Percentiles rank a stretch among this genome's conserved stretches.
Evolutionary conservation across 2,329 filamentous ascomycete genomes (phyloP).

Genomic region (Penicillium sp.): DNA sequence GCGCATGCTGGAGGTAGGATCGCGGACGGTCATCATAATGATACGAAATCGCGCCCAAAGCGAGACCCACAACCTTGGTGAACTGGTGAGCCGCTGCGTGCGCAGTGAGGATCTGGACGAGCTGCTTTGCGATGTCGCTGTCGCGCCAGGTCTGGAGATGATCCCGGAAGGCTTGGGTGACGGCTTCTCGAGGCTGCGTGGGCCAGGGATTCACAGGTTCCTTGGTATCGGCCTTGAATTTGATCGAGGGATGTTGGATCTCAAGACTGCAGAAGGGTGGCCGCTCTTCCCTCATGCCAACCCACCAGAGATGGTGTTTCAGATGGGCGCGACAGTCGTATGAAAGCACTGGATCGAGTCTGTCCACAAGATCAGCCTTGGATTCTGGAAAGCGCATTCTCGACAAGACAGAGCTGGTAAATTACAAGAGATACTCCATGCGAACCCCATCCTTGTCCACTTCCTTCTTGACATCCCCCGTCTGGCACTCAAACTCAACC

Average conservation of each 20-base stretch:
- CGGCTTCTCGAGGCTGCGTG: constrained; percentile 5
- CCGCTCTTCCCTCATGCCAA: background rate
- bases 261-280: constrained; percentile 2
- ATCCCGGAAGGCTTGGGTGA: constrained; percentile 12
- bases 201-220: constrained; percentile 9
- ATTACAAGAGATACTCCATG: constrained; percentile 3
- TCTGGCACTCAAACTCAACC: constrained; percentile 10
- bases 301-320: constrained; percentile 9
- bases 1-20: constrained; percentile 14
- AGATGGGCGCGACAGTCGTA: constrained; percentile 13
- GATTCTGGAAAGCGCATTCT: background rate
- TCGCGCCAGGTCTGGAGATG: constrained; percentile 22
- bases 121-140: constrained; percentile 19
- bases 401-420: background rate
- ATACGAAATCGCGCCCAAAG: constrained; percentile 22
- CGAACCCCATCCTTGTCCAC: background rate
- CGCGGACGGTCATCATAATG: constrained; percentile 10
- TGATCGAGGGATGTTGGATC: background rate
- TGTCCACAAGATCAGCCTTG: background rate
- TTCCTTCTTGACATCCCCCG: background rate
- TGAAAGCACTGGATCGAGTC: constrained; percentile 5
- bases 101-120: constrained; percentile 17
- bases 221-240: constrained; percentile 20
- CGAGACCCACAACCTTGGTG: constrained; percentile 30
- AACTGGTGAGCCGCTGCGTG: constrained; percentile 12